phyloP scores from a whole-genome alignment of 2,329 filamentous ascomycete genomes.

The Trichoderma asperellum region DNA sequence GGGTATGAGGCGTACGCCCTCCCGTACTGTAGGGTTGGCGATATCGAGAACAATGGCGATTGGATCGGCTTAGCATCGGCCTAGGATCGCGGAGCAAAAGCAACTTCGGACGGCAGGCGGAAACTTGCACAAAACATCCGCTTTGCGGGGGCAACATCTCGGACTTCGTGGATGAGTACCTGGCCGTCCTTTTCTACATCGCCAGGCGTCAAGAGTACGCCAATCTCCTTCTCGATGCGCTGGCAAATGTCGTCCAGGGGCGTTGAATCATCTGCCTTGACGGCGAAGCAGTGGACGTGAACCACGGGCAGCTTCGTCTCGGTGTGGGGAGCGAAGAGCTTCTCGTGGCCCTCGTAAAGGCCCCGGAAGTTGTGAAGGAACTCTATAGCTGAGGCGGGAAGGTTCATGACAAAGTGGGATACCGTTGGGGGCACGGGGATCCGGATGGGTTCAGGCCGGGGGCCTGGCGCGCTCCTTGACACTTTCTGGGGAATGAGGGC shows the following conservation, averaged over 20 bases:
- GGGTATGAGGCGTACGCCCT: slow-evolving; percentile 8
- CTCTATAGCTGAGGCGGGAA: slow-evolving; percentile 84
- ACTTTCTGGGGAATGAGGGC: slow-evolving; percentile 52
- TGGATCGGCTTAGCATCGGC: not conserved
- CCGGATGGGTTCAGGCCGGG: slow-evolving; percentile 44
- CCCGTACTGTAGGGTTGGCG: slow-evolving; percentile 22
- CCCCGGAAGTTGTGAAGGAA: slow-evolving; percentile 73
- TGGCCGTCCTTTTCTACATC: slow-evolving; percentile 53
- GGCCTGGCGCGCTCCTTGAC: slow-evolving; percentile 45
- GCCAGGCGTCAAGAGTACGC: slow-evolving; percentile 47
- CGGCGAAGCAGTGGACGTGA: slow-evolving; percentile 93
- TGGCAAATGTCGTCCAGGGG: slow-evolving; percentile 56
- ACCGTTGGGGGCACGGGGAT: slow-evolving; percentile 72
- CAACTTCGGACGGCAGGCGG: slow-evolving; percentile 78
- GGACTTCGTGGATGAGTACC: slow-evolving; percentile 68
- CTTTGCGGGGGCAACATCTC: slow-evolving; percentile 91
- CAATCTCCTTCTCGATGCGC: slow-evolving; percentile 48
- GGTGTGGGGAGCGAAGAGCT: slow-evolving; percentile 65
- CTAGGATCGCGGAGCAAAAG: slow-evolving; percentile 61
- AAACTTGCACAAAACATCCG: slow-evolving; percentile 97
- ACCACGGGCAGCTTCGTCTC: slow-evolving; percentile 72
- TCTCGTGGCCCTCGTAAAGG: slow-evolving; percentile 73
- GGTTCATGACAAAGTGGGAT: slow-evolving; percentile 97
- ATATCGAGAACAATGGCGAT: not conserved
- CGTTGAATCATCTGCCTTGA: slow-evolving; percentile 75